phyloP scores from a whole-genome alignment of 208 protist genomes.

The Trypanosoma melophagium region DNA sequence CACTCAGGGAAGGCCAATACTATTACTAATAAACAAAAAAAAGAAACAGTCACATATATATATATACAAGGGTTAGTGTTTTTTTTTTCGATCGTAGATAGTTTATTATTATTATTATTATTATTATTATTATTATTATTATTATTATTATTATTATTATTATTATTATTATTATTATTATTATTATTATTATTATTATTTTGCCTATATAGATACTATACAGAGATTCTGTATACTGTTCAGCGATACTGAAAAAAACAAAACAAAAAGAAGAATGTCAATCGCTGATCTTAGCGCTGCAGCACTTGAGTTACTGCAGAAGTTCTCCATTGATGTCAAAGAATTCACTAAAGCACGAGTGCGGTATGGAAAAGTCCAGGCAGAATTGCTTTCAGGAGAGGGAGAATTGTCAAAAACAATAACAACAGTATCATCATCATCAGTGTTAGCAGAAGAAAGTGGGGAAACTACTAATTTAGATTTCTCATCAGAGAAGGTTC shows the following conservation, averaged over 20 bases:
- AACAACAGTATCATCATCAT: not conserved
- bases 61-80: constrained; percentile 1
- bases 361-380: constrained; percentile 54
- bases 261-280: constrained; percentile 34
- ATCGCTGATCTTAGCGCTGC: constrained; percentile 44
- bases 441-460: constrained; percentile 15
- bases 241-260: no score
- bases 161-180: no score
- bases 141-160: no score
- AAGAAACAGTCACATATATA: no score
- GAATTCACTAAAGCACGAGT: constrained; percentile 66
- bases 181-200: not conserved
- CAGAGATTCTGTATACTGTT: not conserved
- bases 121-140: no score
- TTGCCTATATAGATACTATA: not conserved
- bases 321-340: constrained; percentile 69
- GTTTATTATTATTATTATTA: no score
- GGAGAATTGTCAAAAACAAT: no score
- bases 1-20: no score
- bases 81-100: no score
- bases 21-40: no score
- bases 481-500: constrained; percentile 2
- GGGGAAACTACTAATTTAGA: constrained; percentile 34
- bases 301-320: constrained; percentile 62
- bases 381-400: constrained; percentile 13